These are phyloP conservation scores for Flagelloscypha sp. DNA, from an alignment of 768 basidiomycete genomes.

Conservation along the genomic window DNA sequence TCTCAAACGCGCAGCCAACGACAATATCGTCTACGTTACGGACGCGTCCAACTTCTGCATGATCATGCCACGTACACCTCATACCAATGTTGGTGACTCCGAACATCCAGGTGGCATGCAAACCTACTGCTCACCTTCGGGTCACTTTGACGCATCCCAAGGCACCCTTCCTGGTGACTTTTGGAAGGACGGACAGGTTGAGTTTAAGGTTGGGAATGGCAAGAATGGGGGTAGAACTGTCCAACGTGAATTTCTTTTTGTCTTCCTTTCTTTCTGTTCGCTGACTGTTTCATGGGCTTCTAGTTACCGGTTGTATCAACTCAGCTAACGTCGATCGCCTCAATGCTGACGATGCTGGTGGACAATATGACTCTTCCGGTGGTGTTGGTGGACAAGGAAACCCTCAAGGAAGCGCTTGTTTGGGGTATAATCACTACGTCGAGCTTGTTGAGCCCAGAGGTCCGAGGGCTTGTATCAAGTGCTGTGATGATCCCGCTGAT, in stretches of 20 bases:
- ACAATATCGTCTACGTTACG: conserved; percentile 47
- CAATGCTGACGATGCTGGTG: conserved; percentile 30
- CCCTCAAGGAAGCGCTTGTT: conserved; percentile 41
- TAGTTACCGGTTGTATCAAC: conserved; percentile 53
- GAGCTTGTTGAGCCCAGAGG: conserved; percentile 48
- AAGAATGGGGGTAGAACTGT: conserved; percentile 32
- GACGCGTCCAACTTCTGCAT: conserved; percentile 32
- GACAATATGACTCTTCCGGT: conserved; percentile 35
- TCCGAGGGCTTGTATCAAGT: conserved; percentile 46
- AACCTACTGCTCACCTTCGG: conserved; percentile 43
- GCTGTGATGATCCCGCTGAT: conserved; percentile 46
- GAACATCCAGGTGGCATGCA: conserved; percentile 49
- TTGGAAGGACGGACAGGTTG: conserved; percentile 46
- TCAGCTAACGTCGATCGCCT: conserved; percentile 34
- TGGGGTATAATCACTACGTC: conserved; percentile 55
- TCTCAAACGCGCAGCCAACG: too few relatives aligned
- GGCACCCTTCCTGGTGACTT: conserved; percentile 38
- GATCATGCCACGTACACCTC: conserved; percentile 25
- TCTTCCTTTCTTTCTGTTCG: not conserved
- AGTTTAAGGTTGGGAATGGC: conserved; percentile 33
- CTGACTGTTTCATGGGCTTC: too few relatives aligned
- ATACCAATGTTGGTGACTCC: conserved; percentile 49
- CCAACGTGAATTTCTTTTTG: conserved; percentile 28
- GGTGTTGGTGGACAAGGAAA: conserved; percentile 42
- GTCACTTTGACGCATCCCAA: conserved; percentile 30